Conservation (phyloP, 169 alveolate genomes). For the Cryptosporidium bovis region DNA sequence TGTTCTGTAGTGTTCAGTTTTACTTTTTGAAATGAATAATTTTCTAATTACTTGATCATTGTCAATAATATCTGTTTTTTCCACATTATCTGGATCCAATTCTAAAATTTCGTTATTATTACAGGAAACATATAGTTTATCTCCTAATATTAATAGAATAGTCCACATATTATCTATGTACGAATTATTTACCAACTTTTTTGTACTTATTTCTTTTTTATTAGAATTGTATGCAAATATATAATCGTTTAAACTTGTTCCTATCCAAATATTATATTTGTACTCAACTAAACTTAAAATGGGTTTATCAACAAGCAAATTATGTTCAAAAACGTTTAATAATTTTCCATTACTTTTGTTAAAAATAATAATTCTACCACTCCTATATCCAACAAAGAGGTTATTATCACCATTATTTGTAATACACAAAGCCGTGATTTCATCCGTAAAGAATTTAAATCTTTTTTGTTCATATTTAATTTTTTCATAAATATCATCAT, state of each 20-base stretch:
- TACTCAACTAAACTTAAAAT: conserved; percentile 4
- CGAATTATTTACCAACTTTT: background rate
- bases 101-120: conserved; percentile 1
- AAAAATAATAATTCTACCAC: conserved; percentile 10
- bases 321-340: conserved; percentile 5
- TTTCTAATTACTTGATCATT: background rate
- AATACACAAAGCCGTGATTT: conserved; percentile 1
- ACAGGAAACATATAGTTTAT: background rate
- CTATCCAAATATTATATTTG: background rate
- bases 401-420: background rate
- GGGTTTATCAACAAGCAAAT: background rate
- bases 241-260: background rate
- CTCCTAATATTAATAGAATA: background rate
- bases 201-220: background rate
- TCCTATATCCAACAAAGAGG: conserved; percentile 31
- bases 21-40: background rate
- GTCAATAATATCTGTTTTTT: background rate
- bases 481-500: background rate
- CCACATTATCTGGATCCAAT: background rate
- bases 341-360: background rate
- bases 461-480: background rate
- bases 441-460: background rate
- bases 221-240: background rate
- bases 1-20: background rate
- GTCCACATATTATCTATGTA: background rate